These are phyloP conservation scores for Silybum marianum DNA, from an alignment of 129 eudicot species.

Conservation along the genomic window DNA sequence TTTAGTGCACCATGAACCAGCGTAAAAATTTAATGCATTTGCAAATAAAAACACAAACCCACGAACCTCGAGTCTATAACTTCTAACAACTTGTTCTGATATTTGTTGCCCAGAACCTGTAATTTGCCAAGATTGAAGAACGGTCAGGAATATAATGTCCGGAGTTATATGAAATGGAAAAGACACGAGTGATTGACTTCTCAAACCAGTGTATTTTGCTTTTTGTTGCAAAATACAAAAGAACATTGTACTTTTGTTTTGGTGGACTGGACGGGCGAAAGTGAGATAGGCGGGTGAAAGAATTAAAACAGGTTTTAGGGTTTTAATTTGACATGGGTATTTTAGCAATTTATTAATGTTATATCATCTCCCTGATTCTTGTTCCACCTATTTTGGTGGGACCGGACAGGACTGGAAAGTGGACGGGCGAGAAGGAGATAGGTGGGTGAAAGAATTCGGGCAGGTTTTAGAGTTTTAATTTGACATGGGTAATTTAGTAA, in stretches of 20 bases:
- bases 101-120: slow-evolving; percentile 90
- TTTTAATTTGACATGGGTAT: neutral
- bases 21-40: slow-evolving; percentile 9
- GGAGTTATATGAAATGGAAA: neutral
- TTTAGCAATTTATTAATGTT: neutral
- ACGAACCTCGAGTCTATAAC: slow-evolving; percentile 73
- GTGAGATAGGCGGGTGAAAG: neutral
- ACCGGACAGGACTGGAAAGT: neutral
- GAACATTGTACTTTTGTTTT: neutral
- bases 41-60: slow-evolving; percentile 12
- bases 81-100: slow-evolving; percentile 69
- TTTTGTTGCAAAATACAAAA: neutral
- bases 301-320: neutral
- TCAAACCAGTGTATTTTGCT: neutral
- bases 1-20: neutral
- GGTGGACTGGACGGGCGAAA: too few species aligned
- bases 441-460: neutral
- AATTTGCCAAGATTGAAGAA: slow-evolving; percentile 10
- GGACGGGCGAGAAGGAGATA: neutral
- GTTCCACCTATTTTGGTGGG: too few species aligned
- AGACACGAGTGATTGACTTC: neutral
- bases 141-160: slow-evolving; percentile 11
- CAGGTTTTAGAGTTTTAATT: neutral
- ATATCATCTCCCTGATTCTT: neutral
- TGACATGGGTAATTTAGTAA: neutral